Percentiles rank a stretch among this genome's conserved stretches.
Evolutionary conservation across 2,329 filamentous ascomycete species (phyloP).

Genomic region (Nemania sp.): DNA sequence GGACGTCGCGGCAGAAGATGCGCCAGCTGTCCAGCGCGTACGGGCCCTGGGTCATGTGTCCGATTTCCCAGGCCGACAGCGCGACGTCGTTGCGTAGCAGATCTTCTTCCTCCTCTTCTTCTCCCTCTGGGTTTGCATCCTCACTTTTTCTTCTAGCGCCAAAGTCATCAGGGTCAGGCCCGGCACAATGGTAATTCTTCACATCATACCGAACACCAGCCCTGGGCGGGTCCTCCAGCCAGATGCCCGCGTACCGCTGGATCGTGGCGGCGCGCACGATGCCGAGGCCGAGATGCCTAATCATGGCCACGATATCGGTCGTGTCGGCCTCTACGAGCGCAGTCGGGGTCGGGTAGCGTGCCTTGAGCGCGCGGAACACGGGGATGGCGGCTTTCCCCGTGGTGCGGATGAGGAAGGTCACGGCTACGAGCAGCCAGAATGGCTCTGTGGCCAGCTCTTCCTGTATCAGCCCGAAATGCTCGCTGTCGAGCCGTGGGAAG

Average conservation of each 20-base stretch:
- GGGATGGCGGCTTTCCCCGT: constrained; percentile 80
- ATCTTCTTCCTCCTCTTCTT: not conserved
- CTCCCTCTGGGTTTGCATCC: too few relatives aligned
- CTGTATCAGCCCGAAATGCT: constrained; percentile 83
- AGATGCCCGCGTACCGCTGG: constrained; percentile 76
- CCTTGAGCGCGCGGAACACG: constrained; percentile 76
- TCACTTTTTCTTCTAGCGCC: constrained; percentile 39
- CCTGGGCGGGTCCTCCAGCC: constrained; percentile 72
- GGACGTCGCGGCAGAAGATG: constrained; percentile 87
- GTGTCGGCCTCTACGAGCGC: constrained; percentile 69
- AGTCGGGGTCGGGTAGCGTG: constrained; percentile 73
- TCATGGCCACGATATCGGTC: constrained; percentile 69
- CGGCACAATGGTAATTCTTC: constrained; percentile 57
- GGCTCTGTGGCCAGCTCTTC: constrained; percentile 80
- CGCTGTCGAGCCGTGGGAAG: constrained; percentile 74
- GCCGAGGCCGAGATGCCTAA: constrained; percentile 78
- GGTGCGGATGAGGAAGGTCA: constrained; percentile 88
- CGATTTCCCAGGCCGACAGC: constrained; percentile 79
- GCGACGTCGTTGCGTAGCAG: not conserved
- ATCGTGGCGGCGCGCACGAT: constrained; percentile 75
- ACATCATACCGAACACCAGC: constrained; percentile 67
- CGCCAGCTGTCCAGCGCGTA: constrained; percentile 93
- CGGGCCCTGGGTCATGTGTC: constrained; percentile 82
- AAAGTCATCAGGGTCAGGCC: constrained; percentile 46
- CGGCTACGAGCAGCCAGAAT: constrained; percentile 83